phyloP scores from a whole-genome alignment of 2,329 filamentous ascomycete genomes.

The Botrytis byssoidea region DNA sequence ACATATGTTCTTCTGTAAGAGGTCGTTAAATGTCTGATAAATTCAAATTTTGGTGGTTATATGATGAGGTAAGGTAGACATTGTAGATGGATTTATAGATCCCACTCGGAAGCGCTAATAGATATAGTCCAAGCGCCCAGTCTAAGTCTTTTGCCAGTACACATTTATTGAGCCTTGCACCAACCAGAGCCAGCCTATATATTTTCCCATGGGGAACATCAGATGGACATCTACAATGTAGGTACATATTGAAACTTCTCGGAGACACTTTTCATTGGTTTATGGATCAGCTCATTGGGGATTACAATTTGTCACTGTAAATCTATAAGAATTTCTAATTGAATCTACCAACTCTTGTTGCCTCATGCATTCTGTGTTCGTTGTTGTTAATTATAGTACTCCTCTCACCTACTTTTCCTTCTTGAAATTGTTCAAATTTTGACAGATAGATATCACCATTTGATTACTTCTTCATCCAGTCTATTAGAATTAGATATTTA shows the following conservation, averaged over 20 bases:
- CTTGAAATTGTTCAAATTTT: not conserved
- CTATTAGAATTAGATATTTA: not conserved
- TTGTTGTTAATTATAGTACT: not conserved
- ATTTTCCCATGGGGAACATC: conserved; percentile 1
- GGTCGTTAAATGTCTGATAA: not conserved
- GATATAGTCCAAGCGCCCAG: not conserved
- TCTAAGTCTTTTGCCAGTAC: not conserved
- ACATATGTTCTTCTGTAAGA: not conserved
- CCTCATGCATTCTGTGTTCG: not conserved
- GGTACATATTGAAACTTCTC: not conserved
- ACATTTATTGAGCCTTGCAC: not conserved
- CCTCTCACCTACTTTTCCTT: not conserved
- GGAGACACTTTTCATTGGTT: not conserved
- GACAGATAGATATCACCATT: not conserved
- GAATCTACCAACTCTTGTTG: not conserved
- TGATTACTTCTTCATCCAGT: not conserved
- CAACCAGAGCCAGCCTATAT: not conserved
- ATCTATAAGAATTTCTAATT: not conserved
- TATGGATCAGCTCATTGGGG: not conserved
- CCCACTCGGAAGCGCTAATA: not conserved
- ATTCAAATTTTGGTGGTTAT: not conserved
- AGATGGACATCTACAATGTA: not conserved
- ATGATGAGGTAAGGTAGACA: not conserved
- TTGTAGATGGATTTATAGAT: not conserved
- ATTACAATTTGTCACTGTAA: not conserved